Evolutionary conservation across 495 filamentous ascomycete genomes (phyloP).

Genomic region (Podospora sp.): DNA sequence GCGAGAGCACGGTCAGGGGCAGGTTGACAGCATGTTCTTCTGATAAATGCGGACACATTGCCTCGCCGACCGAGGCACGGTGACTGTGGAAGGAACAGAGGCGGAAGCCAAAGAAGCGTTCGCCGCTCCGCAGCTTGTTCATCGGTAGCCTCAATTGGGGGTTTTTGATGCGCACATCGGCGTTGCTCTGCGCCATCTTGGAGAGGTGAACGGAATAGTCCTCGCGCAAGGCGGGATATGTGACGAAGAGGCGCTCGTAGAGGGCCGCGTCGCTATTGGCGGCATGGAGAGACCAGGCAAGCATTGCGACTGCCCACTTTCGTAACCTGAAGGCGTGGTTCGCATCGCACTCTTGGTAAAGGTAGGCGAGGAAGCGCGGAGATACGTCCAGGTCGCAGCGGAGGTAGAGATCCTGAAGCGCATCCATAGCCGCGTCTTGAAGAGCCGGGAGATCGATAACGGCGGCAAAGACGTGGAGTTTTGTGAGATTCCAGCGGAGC

Average conservation of each 20-base stretch:
- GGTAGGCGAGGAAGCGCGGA: slow-evolving; percentile 44
- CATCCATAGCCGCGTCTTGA: slow-evolving; percentile 52
- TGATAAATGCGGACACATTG: slow-evolving; percentile 42
- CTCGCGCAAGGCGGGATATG: slow-evolving; percentile 40
- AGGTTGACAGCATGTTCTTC: not conserved
- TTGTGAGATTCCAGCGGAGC: slow-evolving; percentile 48
- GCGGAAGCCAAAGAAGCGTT: slow-evolving; percentile 52
- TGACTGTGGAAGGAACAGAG: slow-evolving; percentile 55
- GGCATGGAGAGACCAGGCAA: slow-evolving; percentile 46
- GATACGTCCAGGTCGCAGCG: slow-evolving; percentile 53
- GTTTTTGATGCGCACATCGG: slow-evolving; percentile 52
- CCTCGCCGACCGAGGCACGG: slow-evolving; percentile 46
- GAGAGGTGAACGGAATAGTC: slow-evolving; percentile 48
- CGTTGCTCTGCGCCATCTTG: slow-evolving; percentile 45
- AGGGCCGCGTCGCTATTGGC: slow-evolving; percentile 29
- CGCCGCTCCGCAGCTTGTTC: slow-evolving; percentile 48
- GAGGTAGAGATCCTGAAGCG: slow-evolving; percentile 52
- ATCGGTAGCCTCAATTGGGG: slow-evolving; percentile 50
- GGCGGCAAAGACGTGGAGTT: slow-evolving; percentile 51
- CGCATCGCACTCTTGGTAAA: slow-evolving; percentile 49
- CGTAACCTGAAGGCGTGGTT: slow-evolving; percentile 45
- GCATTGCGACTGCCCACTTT: slow-evolving; percentile 54
- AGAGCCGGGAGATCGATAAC: slow-evolving; percentile 42
- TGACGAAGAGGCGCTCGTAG: slow-evolving; percentile 41
- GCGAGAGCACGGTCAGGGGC: not conserved